Conservation (phyloP, 176 grass and related monocot genomes). For the Oryza australiensis region DNA sequence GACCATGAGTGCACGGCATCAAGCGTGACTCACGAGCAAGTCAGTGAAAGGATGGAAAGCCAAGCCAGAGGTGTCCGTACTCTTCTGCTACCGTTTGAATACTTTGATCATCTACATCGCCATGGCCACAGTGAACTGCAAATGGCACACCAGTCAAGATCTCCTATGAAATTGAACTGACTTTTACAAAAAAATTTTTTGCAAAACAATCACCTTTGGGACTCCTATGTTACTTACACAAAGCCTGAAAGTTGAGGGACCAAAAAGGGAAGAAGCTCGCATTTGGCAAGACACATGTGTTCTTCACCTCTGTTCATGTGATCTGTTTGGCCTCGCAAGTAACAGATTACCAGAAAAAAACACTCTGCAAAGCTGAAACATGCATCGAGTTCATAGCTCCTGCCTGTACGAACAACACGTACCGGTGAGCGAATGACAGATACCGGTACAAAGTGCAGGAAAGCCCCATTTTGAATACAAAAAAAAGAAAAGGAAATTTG, state of each 20-base stretch:
- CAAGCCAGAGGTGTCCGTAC: background rate
- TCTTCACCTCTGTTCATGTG: background rate
- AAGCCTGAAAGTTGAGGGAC: background rate
- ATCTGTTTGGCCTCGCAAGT: background rate
- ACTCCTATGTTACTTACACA: background rate
- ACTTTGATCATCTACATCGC: background rate
- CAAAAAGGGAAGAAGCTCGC: background rate
- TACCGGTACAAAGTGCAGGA: background rate
- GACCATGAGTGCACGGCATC: background rate
- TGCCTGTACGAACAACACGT: background rate
- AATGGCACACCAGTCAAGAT: background rate
- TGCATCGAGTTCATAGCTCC: background rate
- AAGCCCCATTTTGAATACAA: background rate
- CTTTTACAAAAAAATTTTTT: background rate
- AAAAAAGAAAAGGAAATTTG: background rate
- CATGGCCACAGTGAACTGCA: background rate
- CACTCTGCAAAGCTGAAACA: background rate
- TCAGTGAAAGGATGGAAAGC: background rate
- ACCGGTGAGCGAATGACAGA: background rate
- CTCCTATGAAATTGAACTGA: background rate
- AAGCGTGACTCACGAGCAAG: background rate
- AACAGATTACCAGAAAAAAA: slow-evolving; percentile 17
- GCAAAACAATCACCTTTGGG: background rate
- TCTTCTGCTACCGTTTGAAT: background rate
- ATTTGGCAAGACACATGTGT: background rate